Evolutionary conservation across 2,329 filamentous ascomycete species (phyloP).

Genomic region (Zalaria sp.): DNA sequence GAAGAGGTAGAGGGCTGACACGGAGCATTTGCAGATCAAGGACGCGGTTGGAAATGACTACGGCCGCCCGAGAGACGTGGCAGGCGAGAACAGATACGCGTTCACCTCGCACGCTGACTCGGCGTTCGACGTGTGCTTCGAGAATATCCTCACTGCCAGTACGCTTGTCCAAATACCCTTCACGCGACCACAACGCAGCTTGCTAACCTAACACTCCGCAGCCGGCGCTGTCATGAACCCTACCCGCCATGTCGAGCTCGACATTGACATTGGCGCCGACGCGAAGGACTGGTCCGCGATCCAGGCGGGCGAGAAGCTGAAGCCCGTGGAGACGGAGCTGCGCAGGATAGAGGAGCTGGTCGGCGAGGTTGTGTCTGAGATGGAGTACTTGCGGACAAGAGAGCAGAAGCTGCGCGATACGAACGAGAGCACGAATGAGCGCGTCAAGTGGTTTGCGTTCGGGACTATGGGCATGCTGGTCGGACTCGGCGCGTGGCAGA

Average conservation of each 20-base stretch:
- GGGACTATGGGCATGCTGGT: slow-evolving; percentile 84
- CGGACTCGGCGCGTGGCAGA: slow-evolving; percentile 87
- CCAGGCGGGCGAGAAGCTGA: slow-evolving; percentile 91
- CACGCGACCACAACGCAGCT: not conserved
- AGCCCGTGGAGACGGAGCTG: slow-evolving; percentile 90
- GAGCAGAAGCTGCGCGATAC: slow-evolving; percentile 96
- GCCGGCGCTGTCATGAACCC: slow-evolving; percentile 30
- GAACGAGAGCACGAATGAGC: slow-evolving; percentile 98
- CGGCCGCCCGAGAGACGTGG: slow-evolving; percentile 77
- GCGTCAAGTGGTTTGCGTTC: slow-evolving; percentile 97
- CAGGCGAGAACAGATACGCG: slow-evolving; percentile 80
- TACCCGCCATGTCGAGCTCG: slow-evolving; percentile 68
- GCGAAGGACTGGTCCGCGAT: slow-evolving; percentile 97
- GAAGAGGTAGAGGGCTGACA: slow-evolving; percentile 2
- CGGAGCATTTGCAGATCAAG: slow-evolving; percentile 52
- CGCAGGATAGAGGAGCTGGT: slow-evolving; percentile 86
- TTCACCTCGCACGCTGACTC: slow-evolving; percentile 89
- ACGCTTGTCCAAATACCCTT: slow-evolving; percentile 23
- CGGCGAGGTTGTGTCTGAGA: slow-evolving; percentile 75
- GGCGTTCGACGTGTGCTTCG: slow-evolving; percentile 92
- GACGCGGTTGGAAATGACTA: slow-evolving; percentile 96
- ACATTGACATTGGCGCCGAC: slow-evolving; percentile 91
- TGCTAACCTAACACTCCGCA: slow-evolving; percentile 7
- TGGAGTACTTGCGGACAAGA: slow-evolving; percentile 82
- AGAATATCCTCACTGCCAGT: slow-evolving; percentile 65